phyloP scores from a whole-genome alignment of 495 filamentous ascomycete species.

The Gamarada debralockiae region DNA sequence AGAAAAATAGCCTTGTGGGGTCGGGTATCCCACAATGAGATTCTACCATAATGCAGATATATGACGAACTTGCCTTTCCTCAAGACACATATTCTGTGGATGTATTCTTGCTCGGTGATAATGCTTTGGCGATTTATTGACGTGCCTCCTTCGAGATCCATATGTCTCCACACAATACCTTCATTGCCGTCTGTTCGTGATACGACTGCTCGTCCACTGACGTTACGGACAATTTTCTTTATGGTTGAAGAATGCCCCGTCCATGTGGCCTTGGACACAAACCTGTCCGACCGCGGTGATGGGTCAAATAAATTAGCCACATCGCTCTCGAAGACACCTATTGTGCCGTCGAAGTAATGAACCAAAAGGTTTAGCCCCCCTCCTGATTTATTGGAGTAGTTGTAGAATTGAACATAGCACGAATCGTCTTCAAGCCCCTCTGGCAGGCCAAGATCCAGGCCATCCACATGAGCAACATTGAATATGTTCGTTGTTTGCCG shows the following conservation, averaged over 20 bases:
- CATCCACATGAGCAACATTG: constrained; percentile 75
- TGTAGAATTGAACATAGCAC: constrained; percentile 66
- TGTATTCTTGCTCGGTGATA: constrained; percentile 67
- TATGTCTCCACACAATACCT: constrained; percentile 79
- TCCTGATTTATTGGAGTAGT: constrained; percentile 59
- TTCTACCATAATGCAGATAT: constrained; percentile 70
- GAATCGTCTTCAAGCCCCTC: constrained; percentile 36
- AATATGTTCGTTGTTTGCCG: constrained; percentile 70
- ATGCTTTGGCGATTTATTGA: constrained; percentile 63
- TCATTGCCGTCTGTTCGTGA: constrained; percentile 78
- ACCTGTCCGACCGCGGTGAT: constrained; percentile 57
- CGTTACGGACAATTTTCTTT: constrained; percentile 81
- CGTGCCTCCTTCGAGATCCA: constrained; percentile 38
- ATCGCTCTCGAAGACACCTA: constrained; percentile 76
- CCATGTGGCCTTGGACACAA: constrained; percentile 61
- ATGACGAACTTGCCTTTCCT: constrained; percentile 73
- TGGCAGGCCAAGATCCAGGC: constrained; percentile 63
- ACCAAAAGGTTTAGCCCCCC: constrained; percentile 71
- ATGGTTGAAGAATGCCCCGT: constrained; percentile 80
- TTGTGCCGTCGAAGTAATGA: constrained; percentile 81
- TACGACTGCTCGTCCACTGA: constrained; percentile 71
- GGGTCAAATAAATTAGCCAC: constrained; percentile 82
- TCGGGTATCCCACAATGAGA: constrained; percentile 80
- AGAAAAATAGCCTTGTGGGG: constrained; percentile 49
- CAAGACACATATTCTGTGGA: constrained; percentile 77